Base-by-base conservation (phyloP, 2,329 filamentous ascomycete genomes). In the Claviceps humidiphila region DNA sequence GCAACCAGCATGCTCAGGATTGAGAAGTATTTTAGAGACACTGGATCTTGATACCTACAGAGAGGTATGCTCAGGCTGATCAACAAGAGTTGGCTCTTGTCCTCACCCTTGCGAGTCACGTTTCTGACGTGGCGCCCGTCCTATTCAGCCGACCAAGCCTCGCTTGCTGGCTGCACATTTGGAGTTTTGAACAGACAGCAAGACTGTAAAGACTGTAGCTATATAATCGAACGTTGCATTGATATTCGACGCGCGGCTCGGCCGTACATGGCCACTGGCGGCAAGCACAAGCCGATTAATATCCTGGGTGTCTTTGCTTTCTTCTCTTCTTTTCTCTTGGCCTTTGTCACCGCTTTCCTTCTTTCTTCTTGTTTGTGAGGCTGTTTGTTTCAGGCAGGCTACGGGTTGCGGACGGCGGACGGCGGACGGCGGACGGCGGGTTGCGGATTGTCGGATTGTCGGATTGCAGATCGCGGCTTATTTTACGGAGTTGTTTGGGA, bases 61-160 rank as follows among this genome's bases (percentile, higher is more conserved):
- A 30, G 24, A 5, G 5, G 24, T 49, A 22, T 50, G 48, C 26
- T 39, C 14, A 30, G 37, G 34, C 37, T 20, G 47, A 9, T 14
- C n/a, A 41, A 20, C 20, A 20, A 41, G 22, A 14, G 20, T 26
- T 30, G 22, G 14, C 6, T 22, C 30, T 41, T 38, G 38, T 40
- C 38, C 38, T 49, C 38, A 49, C 16, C 48, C 48, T 49, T 48
- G 48, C 37, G 24, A 37, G 48, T 50, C 48, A 43, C 17, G 37
- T 41, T 40, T 24, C 13, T 24, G 14, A 30, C 37, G 30, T 30
- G 2, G 47, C 47, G 37, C 34, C 37, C 16, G 47, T 22, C 47
- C 14, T 34, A 49, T 49, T 30, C 47, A 39, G 34, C 30, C 46
- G 26, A 49, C 38, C 37, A 40, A 24, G 46, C 17, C 16, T 26